Percentiles rank a stretch among this genome's conserved stretches.
Conservation (phyloP, 129 eudicot species). For the Flaveria sonorensis region DNA sequence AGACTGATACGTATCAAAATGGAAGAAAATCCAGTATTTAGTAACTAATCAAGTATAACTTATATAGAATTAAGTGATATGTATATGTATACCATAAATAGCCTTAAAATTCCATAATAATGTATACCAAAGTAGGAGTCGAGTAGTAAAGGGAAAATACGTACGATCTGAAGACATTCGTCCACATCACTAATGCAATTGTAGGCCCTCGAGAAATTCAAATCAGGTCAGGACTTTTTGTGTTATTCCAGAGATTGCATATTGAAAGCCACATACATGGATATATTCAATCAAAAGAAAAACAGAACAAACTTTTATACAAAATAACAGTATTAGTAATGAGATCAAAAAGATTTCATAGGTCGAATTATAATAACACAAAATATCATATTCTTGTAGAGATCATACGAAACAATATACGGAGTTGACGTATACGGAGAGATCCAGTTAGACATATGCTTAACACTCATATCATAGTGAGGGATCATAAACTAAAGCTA, state of each 20-base stretch:
- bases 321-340: constrained; percentile 16
- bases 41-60: constrained; percentile 2
- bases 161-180: constrained; percentile 87
- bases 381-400: constrained; percentile 6
- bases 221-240: constrained; percentile 26
- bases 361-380: background rate
- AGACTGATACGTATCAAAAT: background rate
- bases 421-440: background rate
- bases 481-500: constrained; percentile 21
- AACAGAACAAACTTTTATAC: constrained; percentile 14
- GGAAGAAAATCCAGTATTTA: constrained; percentile 21
- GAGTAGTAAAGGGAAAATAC: constrained; percentile 36
- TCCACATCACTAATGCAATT: constrained; percentile 68
- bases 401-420: background rate
- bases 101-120: background rate
- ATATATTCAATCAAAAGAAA: constrained; percentile 26
- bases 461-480: background rate
- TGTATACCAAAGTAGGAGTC: background rate
- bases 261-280: constrained; percentile 24
- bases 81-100: background rate
- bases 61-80: background rate
- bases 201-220: constrained; percentile 23
- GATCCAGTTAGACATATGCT: background rate
- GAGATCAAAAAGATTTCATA: constrained; percentile 10
- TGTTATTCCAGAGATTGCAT: constrained; percentile 28